Evolutionary conservation across 345 rosid genomes (phyloP), one percentile per base, ranked within the genome.

Genomic region (Linum trigynum): DNA sequence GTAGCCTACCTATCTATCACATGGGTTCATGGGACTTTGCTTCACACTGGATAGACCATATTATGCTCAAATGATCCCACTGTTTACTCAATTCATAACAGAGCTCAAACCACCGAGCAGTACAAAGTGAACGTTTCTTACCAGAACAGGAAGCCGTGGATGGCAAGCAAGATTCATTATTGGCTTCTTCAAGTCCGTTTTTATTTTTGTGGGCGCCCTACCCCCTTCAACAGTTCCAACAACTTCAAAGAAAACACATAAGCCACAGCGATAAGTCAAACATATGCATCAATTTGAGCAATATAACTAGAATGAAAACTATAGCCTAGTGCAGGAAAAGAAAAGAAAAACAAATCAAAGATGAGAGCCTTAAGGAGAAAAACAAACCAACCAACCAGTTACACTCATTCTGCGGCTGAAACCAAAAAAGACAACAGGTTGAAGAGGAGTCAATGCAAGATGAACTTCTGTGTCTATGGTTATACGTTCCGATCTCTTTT

Each of bases 221-320:
- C 99, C 97, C 53, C 97, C 97, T 75, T 90, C 97, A 69, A 90
- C 85, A 71, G 97, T 94, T 76, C 99, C 99, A 78, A 94, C 96
- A 82, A 90, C 99, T 94, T 71, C 69, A 86, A 38, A 38, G 77
- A 71, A 40, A 73, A 66, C 4, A 23, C 32, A 23, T 23, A 23
- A 23, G 32, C 32, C 32, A 23, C 32, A 56, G 38, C 58, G 5
- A 45, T 55, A 55, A 57, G 55, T 70, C 65, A 61, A 36, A 59
- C 65, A 3, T 9, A 6, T 48, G 53, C 6, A 48, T 48, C 2
- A 3, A 5, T 48, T 48, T 48, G 3, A 48, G 14, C 8, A 6
- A 14, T 7, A 38, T 11, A 53, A 14, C 9, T 62, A 4, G 10
- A 55, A 42, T 14, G 59, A 51, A 42, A 36, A 57, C 7, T 32